phyloP scores from a whole-genome alignment of 129 eudicot genomes.

The sunflower (Helianthus annuus) region DNA sequence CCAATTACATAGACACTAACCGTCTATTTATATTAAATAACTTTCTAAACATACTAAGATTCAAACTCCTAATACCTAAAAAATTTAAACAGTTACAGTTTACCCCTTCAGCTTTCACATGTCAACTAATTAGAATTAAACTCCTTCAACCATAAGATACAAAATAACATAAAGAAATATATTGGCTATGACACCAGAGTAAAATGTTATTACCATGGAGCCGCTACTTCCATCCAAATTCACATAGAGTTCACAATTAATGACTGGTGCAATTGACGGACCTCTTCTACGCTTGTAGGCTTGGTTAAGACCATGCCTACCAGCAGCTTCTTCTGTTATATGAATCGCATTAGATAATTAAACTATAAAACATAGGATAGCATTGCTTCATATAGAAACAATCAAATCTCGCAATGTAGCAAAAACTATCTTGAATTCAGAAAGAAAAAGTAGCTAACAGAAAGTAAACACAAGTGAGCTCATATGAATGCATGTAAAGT shows the following conservation, averaged over 20 bases:
- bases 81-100: too few relatives aligned
- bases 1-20: too few relatives aligned
- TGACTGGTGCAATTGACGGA: constrained; percentile 44
- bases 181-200: not conserved
- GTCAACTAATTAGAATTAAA: too few relatives aligned
- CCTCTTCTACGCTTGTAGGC: constrained; percentile 63
- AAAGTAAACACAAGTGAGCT: not conserved
- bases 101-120: too few relatives aligned
- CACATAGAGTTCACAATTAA: constrained; percentile 51
- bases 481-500: not conserved
- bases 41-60: too few relatives aligned
- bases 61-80: too few relatives aligned
- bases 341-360: not conserved
- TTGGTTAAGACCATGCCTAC: constrained; percentile 21
- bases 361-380: not conserved
- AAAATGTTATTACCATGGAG: constrained; percentile 42
- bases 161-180: not conserved
- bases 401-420: not conserved
- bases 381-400: not conserved
- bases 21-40: too few relatives aligned
- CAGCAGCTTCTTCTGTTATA: constrained; percentile 44
- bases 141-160: not conserved
- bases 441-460: not conserved
- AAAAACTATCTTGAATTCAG: not conserved
- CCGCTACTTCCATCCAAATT: constrained; percentile 57